phyloP scores from a whole-genome alignment of 805 yeast genomes.

The Pichia sporocuriosa region DNA sequence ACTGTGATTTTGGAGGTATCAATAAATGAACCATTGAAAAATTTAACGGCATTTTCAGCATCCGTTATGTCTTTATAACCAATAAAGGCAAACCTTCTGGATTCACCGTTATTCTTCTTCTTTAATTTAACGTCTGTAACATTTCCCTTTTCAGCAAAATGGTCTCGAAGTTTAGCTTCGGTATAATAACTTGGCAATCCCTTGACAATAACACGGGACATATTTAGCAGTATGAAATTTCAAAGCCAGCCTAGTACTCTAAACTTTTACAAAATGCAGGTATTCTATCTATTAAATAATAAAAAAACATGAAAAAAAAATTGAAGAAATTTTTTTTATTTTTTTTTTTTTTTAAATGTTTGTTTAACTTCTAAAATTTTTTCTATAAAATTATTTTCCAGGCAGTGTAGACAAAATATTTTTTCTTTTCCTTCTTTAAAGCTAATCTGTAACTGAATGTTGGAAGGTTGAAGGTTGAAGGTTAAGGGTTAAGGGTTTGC shows the following conservation, averaged over 20 bases:
- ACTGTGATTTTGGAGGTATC: constrained; percentile 80
- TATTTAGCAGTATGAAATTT: constrained; percentile 14
- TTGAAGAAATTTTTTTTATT: too few species aligned
- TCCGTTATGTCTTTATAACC: constrained; percentile 73
- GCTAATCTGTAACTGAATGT: too few species aligned
- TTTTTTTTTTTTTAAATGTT: too few species aligned
- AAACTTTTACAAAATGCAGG: too few species aligned
- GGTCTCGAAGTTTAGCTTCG: constrained; percentile 64
- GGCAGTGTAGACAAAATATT: too few species aligned
- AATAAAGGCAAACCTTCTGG: constrained; percentile 88
- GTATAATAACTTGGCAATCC: constrained; percentile 75
- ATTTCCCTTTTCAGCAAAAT: constrained; percentile 47
- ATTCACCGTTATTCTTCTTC: constrained; percentile 75
- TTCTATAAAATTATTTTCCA: too few species aligned
- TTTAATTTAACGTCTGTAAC: constrained; percentile 74
- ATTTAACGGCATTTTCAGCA: constrained; percentile 72
- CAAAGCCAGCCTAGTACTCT: too few species aligned
- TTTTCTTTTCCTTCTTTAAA: too few species aligned
- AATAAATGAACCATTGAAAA: constrained; percentile 70
- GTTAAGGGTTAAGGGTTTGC: too few species aligned
- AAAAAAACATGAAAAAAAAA: neutral
- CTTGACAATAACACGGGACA: constrained; percentile 88
- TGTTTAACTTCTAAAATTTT: too few species aligned
- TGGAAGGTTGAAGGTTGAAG: too few species aligned
- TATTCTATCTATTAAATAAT: neutral